These are phyloP conservation scores for Fonsecaea pedrosoi DNA, from an alignment of 2,329 filamentous ascomycete genomes.

Conservation along the genomic window DNA sequence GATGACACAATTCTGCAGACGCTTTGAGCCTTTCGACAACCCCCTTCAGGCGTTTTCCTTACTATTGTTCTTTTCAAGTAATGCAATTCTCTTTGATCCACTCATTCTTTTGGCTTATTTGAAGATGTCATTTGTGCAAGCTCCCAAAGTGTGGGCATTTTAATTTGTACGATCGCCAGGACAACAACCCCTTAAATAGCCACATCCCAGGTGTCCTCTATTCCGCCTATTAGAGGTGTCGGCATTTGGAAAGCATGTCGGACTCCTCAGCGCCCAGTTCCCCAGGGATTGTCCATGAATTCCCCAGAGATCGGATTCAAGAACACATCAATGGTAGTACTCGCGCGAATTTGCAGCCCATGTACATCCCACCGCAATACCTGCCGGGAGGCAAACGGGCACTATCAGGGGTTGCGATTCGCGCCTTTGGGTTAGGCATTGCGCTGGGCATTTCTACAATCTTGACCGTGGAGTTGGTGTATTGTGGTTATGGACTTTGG, in stretches of 20 bases:
- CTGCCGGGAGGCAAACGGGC: constrained; percentile 48
- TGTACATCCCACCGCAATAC: constrained; percentile 35
- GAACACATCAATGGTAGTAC: constrained; percentile 25
- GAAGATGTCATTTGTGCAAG: neutral
- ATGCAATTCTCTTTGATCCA: constrained; percentile 17
- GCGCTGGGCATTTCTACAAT: constrained; percentile 47
- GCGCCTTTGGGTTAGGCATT: constrained; percentile 53
- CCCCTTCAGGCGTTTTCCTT: constrained; percentile 1
- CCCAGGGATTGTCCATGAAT: constrained; percentile 36
- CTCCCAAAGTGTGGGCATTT: neutral
- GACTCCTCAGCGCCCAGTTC: constrained; percentile 30
- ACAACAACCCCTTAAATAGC: neutral
- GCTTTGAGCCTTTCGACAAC: neutral
- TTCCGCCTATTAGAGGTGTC: neutral
- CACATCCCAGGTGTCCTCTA: neutral
- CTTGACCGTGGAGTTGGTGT: constrained; percentile 42
- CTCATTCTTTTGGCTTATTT: constrained; percentile 2
- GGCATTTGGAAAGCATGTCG: constrained; percentile 25
- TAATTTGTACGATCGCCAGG: neutral
- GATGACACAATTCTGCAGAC: constrained; percentile 7
- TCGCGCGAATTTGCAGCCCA: constrained; percentile 8
- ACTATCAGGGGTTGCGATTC: constrained; percentile 53
- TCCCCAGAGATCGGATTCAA: constrained; percentile 26
- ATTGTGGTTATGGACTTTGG: constrained; percentile 54
- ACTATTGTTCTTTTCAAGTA: constrained; percentile 11